Evolutionary conservation across 345 rosid genomes (phyloP).

Genomic region (Pistacia vera): DNA sequence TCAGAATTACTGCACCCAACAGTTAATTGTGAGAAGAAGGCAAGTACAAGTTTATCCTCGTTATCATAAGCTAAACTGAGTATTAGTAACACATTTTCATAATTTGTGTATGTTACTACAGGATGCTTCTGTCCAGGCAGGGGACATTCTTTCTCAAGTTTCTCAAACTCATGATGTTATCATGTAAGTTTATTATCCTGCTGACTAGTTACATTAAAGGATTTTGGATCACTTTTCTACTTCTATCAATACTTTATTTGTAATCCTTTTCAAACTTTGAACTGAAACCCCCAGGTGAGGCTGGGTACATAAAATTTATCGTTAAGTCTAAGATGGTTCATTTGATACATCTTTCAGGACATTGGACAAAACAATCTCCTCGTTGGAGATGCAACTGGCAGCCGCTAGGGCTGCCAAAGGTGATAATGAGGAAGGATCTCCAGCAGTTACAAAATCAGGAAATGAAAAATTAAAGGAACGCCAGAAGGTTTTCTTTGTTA

Average conservation of each 20-base stretch:
- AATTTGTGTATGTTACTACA: conserved; percentile 27
- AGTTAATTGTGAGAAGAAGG: conserved; percentile 77
- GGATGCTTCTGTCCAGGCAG: conserved; percentile 54
- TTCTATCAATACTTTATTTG: not conserved
- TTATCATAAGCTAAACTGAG: conserved; percentile 11
- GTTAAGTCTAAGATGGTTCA: conserved; percentile 7
- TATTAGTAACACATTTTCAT: conserved; percentile 13
- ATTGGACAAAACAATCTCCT: conserved; percentile 72
- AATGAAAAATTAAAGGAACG: conserved; percentile 49
- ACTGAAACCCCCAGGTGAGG: not conserved
- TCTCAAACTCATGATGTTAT: conserved; percentile 90
- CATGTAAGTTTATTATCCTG: conserved; percentile 49
- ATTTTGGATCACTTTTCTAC: conserved; percentile 1
- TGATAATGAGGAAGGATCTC: conserved; percentile 42
- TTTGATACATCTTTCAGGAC: conserved; percentile 40
- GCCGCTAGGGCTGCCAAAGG: conserved; percentile 72
- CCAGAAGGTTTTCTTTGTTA: conserved; percentile 68
- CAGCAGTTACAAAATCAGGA: conserved; percentile 37
- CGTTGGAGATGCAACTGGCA: conserved; percentile 75
- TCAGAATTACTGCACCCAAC: conserved; percentile 44
- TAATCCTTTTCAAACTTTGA: not conserved
- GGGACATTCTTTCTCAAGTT: conserved; percentile 85
- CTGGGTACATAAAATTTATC: not conserved
- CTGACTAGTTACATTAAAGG: conserved; percentile 7
- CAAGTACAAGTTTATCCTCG: conserved; percentile 30